These are phyloP conservation scores for Rhinocladiella similis DNA, from an alignment of 2,329 filamentous ascomycete species.

Conservation along the genomic window DNA sequence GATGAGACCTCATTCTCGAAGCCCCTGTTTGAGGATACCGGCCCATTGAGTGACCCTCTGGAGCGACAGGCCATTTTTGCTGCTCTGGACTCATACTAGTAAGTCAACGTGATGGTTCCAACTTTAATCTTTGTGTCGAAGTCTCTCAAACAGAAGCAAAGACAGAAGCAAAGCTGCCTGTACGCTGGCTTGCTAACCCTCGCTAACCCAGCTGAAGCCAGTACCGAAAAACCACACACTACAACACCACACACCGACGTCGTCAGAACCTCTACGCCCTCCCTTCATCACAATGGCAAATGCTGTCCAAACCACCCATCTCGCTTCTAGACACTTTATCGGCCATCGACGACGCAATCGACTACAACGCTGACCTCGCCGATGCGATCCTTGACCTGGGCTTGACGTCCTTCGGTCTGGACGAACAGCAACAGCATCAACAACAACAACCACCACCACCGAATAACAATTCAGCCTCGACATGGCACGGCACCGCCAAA, in stretches of 20 bases:
- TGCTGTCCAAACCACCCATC: conserved; percentile 80
- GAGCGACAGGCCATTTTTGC: conserved; percentile 78
- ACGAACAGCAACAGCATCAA: conserved; percentile 25
- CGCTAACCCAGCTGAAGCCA: conserved; percentile 49
- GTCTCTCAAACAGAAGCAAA: not conserved
- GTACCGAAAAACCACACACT: conserved; percentile 81
- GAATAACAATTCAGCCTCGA: conserved; percentile 45
- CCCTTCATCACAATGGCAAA: conserved; percentile 77
- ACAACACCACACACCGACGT: conserved; percentile 86
- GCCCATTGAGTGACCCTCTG: conserved; percentile 71
- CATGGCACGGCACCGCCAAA: conserved; percentile 72
- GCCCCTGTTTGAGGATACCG: conserved; percentile 48
- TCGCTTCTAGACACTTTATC: conserved; percentile 76
- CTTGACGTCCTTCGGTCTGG: conserved; percentile 60
- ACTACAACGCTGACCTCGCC: conserved; percentile 80
- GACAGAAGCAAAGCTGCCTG: not conserved
- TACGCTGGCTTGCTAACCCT: conserved; percentile 14
- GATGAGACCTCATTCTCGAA: conserved; percentile 2
- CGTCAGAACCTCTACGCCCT: conserved; percentile 92
- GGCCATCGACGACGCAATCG: conserved; percentile 82
- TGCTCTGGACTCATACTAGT: conserved; percentile 88
- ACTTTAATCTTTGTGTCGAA: no score
- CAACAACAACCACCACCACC: no score
- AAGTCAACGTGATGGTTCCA: conserved; percentile 43
- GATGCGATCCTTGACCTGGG: conserved; percentile 73